These are phyloP conservation scores for Dittrichia graveolens DNA, from an alignment of 129 eudicot species.

Conservation along the genomic window DNA sequence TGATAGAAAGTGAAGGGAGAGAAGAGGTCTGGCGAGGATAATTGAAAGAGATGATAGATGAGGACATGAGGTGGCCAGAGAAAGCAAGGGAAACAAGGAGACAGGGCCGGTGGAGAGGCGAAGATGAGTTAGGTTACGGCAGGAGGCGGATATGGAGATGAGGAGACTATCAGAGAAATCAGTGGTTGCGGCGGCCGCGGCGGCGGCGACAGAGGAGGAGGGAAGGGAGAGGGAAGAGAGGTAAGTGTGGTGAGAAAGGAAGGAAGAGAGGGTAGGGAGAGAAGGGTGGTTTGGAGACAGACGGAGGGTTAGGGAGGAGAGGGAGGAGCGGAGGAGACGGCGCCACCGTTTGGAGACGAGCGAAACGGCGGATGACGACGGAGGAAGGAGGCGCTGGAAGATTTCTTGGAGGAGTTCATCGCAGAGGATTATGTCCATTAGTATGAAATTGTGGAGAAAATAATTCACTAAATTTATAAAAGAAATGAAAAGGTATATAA, in stretches of 20 bases:
- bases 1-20: constrained; percentile 37
- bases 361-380: constrained; percentile 52
- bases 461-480: constrained; percentile 17
- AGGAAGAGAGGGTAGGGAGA: constrained; percentile 36
- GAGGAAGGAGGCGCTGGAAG: constrained; percentile 72
- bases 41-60: constrained; percentile 48
- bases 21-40: constrained; percentile 43
- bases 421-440: constrained; percentile 63
- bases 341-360: constrained; percentile 65
- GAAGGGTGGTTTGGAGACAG: constrained; percentile 36
- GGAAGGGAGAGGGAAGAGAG: constrained; percentile 43
- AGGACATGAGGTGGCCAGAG: constrained; percentile 51
- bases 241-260: constrained; percentile 47
- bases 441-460: not conserved
- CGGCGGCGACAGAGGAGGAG: constrained; percentile 14
- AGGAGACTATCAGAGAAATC: constrained; percentile 40
- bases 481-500: not conserved
- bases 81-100: constrained; percentile 35
- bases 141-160: constrained; percentile 35
- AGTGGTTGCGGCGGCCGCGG: constrained; percentile 38
- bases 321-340: constrained; percentile 59
- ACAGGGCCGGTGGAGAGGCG: constrained; percentile 48
- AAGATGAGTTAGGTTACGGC: constrained; percentile 54
- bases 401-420: constrained; percentile 86
- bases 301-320: constrained; percentile 61